Evolutionary conservation across 352 stramenopile genomes (phyloP), one percentile per base, ranked within the genome.

Genomic region (Thalassiosira gravida): DNA sequence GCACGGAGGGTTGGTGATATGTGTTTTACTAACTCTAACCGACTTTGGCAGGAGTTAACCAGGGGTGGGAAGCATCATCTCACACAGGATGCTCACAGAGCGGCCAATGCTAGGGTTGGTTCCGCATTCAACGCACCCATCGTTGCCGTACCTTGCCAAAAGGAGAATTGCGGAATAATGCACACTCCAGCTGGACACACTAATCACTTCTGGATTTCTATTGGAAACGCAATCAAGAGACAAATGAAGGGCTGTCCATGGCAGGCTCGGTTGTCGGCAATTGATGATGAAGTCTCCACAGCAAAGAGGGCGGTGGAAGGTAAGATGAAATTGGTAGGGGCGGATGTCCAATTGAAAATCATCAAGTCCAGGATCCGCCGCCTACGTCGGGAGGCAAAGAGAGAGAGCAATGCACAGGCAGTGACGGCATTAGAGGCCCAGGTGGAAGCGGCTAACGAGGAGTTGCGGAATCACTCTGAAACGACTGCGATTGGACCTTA

Each of bases 141-240:
- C 3, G 30, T 59, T 11, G 3, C 14, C 24, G n/a, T 59, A 37
- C 24, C 50, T 22, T 7, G 9, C 16, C 20, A 18, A 6, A 59
- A 59, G 25, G 20, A 59, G 35, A 59, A 35, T 11, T n/a, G 7
- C n/a, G 50, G 50, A 18, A 2, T 39, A 14, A 59, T 59, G 50
- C 50, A 59, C 35, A 35, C 25, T 18, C 22, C 22, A 1, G 24
- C 22, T 16, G 50, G 50, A 9, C 25, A 39, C 24, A 59, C 30
- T 6, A 59, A 18, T 39, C 50, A 59, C 18, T 59, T n/a, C 16
- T 39, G 22, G 16, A 35, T 39, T 22, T 5, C 50, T 18, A 22
- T 39, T 7, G 7, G 7, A n/a, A 18, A 7, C 16, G 24, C 22
- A 18, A 59, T 59, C n/a, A 22, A 22, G 1, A 18, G 8, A 11